These are phyloP conservation scores for Leptographium flavum DNA, from an alignment of 2,329 filamentous ascomycete species.

Conservation along the genomic window DNA sequence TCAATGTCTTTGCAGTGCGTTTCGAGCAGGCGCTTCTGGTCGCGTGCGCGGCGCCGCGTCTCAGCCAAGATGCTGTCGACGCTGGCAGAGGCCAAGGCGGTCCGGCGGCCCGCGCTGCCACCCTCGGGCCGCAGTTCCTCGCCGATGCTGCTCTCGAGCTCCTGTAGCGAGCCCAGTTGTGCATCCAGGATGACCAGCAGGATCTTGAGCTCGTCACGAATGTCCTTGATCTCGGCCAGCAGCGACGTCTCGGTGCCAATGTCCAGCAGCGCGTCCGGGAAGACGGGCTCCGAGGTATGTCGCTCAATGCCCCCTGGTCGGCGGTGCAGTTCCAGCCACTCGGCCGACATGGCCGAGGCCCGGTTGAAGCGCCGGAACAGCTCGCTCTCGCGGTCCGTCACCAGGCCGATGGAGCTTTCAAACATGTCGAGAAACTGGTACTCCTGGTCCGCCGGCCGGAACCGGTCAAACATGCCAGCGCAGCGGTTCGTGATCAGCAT, in stretches of 20 bases:
- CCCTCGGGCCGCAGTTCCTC: conserved; percentile 14
- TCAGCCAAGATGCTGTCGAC: conserved; percentile 17
- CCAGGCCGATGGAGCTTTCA: conserved; percentile 43
- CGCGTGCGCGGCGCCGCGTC: conserved; percentile 37
- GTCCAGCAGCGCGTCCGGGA: conserved; percentile 42
- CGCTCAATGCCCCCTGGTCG: too few species aligned
- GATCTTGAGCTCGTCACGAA: conserved; percentile 53
- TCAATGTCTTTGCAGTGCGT: conserved; percentile 44
- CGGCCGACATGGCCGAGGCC: conserved; percentile 40
- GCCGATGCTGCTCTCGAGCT: conserved; percentile 28
- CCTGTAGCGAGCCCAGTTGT: conserved; percentile 11
- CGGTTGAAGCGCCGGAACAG: conserved; percentile 45
- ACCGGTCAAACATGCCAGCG: conserved; percentile 45
- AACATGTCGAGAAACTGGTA: conserved; percentile 57
- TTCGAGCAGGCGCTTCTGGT: conserved; percentile 43
- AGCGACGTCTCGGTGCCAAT: conserved; percentile 47
- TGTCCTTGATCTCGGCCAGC: conserved; percentile 51
- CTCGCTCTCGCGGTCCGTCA: conserved; percentile 38
- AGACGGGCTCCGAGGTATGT: conserved; percentile 18
- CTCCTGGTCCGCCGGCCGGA: conserved; percentile 40
- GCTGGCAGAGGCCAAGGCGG: background rate
- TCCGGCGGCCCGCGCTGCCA: background rate
- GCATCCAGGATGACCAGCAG: conserved; percentile 26
- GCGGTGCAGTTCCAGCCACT: conserved; percentile 33
- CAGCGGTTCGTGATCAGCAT: conserved; percentile 46